A percentile compares a stretch with the other conserved stretches of the same genome.
Conservation (phyloP, 768 basidiomycete species). For the Tylopilus intermedius region DNA sequence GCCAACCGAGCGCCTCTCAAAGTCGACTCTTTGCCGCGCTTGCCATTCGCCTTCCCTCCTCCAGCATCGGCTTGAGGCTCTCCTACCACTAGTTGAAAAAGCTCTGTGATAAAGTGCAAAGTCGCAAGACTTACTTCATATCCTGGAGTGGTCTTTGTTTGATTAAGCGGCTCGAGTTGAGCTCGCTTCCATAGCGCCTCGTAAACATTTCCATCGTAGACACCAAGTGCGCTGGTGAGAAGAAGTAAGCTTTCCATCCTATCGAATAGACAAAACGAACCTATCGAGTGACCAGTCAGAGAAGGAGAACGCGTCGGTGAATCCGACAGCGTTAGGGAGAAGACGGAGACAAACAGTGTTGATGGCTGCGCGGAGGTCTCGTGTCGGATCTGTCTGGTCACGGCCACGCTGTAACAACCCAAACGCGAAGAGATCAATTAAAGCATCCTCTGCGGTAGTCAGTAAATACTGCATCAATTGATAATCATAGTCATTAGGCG, state of each 20-base stretch:
- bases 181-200: slow-evolving; percentile 59
- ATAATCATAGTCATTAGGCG: neutral
- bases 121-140: slow-evolving; percentile 41
- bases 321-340: slow-evolving; percentile 59
- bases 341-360: slow-evolving; percentile 45
- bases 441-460: slow-evolving; percentile 47
- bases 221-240: slow-evolving; percentile 51
- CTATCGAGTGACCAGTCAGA: slow-evolving; percentile 73
- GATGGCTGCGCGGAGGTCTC: slow-evolving; percentile 47
- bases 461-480: slow-evolving; percentile 50
- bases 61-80: slow-evolving; percentile 24
- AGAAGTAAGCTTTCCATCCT: neutral
- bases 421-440: slow-evolving; percentile 58
- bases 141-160: slow-evolving; percentile 44
- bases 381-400: slow-evolving; percentile 38
- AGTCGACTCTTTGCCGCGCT: slow-evolving; percentile 16
- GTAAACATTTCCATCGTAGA: slow-evolving; percentile 60
- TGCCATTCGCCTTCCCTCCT: slow-evolving; percentile 20
- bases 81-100: slow-evolving; percentile 11
- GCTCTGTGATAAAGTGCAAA: neutral
- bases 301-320: slow-evolving; percentile 72
- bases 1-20: neutral
- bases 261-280: slow-evolving; percentile 22
- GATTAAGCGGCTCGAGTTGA: slow-evolving; percentile 57
- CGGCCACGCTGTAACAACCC: slow-evolving; percentile 33